phyloP scores from a whole-genome alignment of 1,284 basidiomycete genomes.

The Ceratobasidium sp. region DNA sequence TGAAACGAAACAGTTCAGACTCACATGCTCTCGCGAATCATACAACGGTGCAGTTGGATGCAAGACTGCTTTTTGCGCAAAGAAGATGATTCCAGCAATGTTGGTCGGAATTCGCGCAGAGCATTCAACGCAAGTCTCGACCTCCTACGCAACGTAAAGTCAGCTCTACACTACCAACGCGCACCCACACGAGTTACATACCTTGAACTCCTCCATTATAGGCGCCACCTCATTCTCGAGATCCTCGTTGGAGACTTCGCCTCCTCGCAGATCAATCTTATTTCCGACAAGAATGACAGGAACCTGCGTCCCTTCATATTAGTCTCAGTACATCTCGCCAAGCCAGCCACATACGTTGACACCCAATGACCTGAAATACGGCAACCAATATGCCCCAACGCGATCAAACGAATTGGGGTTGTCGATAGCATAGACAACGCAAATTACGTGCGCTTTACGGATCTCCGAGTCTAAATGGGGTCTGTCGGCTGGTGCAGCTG shows the following conservation, averaged over 20 bases:
- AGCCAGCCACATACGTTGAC: conserved; percentile 72
- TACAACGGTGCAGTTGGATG: conserved; percentile 97
- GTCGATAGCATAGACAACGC: conserved; percentile 96
- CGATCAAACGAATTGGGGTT: conserved; percentile 96
- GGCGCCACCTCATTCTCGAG: conserved; percentile 93
- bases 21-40: conserved; percentile 92
- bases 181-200: conserved; percentile 48
- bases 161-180: conserved; percentile 18
- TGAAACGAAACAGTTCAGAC: conserved; percentile 40
- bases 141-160: conserved; percentile 66
- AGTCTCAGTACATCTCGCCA: conserved; percentile 39
- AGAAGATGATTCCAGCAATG: conserved; percentile 99
- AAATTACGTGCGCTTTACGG: conserved; percentile 96
- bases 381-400: conserved; percentile 98
- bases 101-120: conserved; percentile 90
- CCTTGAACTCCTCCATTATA: conserved; percentile 98
- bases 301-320: conserved; percentile 61
- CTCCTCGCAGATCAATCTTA: conserved; percentile 95
- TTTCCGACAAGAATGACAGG: conserved; percentile 98
- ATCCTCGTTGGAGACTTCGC: conserved; percentile 92
- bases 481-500: conserved; percentile 80
- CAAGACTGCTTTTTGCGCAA: conserved; percentile 97
- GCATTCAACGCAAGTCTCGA: conserved; percentile 98
- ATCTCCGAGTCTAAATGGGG: conserved; percentile 93
- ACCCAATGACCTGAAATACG: conserved; percentile 93